These are phyloP conservation scores for Talaromyces liani DNA, from an alignment of 495 filamentous ascomycete species.

Conservation along the genomic window DNA sequence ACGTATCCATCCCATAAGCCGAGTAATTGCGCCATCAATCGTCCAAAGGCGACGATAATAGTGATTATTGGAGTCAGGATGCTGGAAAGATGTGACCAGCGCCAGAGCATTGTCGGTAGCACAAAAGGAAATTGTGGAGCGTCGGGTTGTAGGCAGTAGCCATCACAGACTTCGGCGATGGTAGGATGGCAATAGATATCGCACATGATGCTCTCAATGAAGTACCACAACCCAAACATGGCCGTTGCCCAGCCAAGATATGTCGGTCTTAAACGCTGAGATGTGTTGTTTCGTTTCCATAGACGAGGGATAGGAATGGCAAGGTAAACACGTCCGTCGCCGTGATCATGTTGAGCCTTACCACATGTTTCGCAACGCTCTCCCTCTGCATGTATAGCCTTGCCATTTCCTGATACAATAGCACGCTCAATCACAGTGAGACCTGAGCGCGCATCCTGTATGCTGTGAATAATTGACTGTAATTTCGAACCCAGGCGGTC, in stretches of 20 bases:
- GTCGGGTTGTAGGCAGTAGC: constrained; percentile 39
- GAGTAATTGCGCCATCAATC: constrained; percentile 28
- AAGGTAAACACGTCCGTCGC: constrained; percentile 26
- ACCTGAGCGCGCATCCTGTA: constrained; percentile 58
- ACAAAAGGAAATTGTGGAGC: constrained; percentile 41
- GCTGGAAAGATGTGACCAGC: constrained; percentile 31
- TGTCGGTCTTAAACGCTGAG: constrained; percentile 43
- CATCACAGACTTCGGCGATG: constrained; percentile 35
- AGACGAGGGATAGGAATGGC: constrained; percentile 52
- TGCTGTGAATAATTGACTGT: constrained; percentile 50
- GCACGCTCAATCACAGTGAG: constrained; percentile 59
- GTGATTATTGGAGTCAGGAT: constrained; percentile 27
- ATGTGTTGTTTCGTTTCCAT: constrained; percentile 37
- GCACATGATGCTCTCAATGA: constrained; percentile 54
- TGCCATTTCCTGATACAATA: constrained; percentile 36
- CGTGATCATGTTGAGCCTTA: constrained; percentile 5
- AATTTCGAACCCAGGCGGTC: constrained; percentile 50
- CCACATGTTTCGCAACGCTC: constrained; percentile 24
- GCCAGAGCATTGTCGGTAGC: constrained; percentile 39
- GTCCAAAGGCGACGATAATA: constrained; percentile 21
- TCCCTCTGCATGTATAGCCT: constrained; percentile 11
- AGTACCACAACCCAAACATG: constrained; percentile 45
- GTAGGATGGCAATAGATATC: constrained; percentile 52
- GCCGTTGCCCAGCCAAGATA: constrained; percentile 46
- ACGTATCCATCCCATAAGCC: constrained; percentile 40